Percentiles rank a stretch among this genome's conserved stretches.
Conservation (phyloP, 805 yeast genomes). For the Saturnispora bothae region DNA sequence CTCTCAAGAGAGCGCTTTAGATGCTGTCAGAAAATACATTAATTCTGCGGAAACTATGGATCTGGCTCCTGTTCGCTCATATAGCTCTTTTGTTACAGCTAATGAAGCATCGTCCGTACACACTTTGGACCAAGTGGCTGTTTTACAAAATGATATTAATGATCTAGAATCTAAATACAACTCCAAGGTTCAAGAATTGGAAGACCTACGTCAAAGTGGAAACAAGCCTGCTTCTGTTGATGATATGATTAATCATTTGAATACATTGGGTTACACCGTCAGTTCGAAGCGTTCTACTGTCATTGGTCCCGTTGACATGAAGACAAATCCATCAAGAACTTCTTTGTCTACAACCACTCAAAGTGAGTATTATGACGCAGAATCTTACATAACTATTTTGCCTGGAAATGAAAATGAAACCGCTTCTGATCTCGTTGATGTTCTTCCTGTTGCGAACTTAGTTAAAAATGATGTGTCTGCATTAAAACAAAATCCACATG, state of each 20-base stretch:
- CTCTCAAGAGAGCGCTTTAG: constrained; percentile 12
- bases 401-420: background rate
- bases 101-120: background rate
- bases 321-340: background rate
- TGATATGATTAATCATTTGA: constrained; percentile 5
- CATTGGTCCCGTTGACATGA: background rate
- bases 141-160: constrained; percentile 8
- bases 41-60: constrained; percentile 8
- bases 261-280: constrained; percentile 10
- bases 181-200: constrained; percentile 6
- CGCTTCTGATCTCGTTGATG: constrained; percentile 23
- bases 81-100: background rate
- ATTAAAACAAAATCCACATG: constrained; percentile 12
- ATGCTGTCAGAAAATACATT: constrained; percentile 13
- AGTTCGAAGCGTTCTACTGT: background rate
- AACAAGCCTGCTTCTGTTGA: constrained; percentile 13
- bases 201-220: constrained; percentile 15
- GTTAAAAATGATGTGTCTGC: constrained; percentile 1
- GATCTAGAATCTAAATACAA: constrained; percentile 7
- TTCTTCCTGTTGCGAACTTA: background rate
- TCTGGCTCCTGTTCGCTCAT: constrained; percentile 6
- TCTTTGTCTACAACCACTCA: constrained; percentile 2
- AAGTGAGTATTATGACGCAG: constrained; percentile 6
- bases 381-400: constrained; percentile 1
- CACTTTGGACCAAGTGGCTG: background rate